Evolutionary conservation across 2,329 filamentous ascomycete genomes (phyloP).

Genomic region (Hypoxylon sp.): DNA sequence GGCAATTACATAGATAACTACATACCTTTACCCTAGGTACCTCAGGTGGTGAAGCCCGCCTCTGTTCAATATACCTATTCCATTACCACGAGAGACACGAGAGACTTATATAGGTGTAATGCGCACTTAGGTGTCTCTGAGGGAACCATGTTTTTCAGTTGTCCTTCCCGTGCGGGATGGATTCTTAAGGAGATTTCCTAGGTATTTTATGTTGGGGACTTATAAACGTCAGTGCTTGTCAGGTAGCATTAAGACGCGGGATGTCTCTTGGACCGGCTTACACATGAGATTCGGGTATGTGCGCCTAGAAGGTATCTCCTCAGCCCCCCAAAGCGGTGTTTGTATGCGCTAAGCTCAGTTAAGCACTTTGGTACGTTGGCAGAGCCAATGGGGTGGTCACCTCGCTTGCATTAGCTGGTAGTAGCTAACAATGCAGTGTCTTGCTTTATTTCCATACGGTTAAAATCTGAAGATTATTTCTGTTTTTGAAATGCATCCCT

Average conservation of each 20-base stretch:
- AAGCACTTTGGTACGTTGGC: constrained; percentile 7
- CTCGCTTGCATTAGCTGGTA: constrained; percentile 35
- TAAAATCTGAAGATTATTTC: constrained; percentile 6
- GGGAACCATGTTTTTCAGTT: no score
- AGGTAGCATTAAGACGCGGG: neutral
- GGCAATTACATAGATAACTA: no score
- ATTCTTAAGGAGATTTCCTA: no score
- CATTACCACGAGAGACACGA: no score
- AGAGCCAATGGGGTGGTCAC: constrained; percentile 22
- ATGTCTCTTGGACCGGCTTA: constrained; percentile 14
- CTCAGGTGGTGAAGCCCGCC: no score
- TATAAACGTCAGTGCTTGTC: neutral
- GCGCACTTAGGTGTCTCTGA: no score
- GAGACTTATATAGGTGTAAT: no score
- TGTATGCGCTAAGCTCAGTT: constrained; percentile 22
- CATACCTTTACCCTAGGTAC: no score
- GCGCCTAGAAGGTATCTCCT: no score
- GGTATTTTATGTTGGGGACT: neutral
- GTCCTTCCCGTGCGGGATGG: no score
- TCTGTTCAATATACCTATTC: no score
- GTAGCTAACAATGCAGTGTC: constrained; percentile 28
- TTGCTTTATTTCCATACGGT: neutral
- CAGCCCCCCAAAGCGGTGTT: neutral
- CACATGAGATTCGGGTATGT: neutral
- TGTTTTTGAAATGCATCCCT: constrained; percentile 1